These are phyloP conservation scores for Emydomyces testavorans DNA, from an alignment of 2,329 filamentous ascomycete genomes.

Conservation along the genomic window DNA sequence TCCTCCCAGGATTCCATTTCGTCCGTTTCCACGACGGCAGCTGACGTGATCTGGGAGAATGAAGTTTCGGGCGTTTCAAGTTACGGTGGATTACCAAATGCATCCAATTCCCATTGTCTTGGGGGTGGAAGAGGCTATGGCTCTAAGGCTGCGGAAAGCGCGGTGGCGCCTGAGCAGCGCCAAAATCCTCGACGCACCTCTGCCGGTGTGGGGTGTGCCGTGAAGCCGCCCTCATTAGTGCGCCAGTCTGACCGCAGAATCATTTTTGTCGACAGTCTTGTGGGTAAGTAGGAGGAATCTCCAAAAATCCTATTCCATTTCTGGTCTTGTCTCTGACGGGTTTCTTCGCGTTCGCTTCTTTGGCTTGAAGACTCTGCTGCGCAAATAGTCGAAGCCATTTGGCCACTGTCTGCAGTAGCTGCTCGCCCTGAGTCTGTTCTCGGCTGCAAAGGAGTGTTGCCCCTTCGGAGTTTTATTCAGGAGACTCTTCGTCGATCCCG, in stretches of 20 bases:
- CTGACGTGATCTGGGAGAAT: slow-evolving; percentile 41
- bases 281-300: slow-evolving; percentile 57
- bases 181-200: slow-evolving; percentile 46
- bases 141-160: slow-evolving; percentile 25
- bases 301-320: slow-evolving; percentile 29
- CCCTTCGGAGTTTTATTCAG: slow-evolving; percentile 90
- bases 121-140: slow-evolving; percentile 22
- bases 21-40: slow-evolving; percentile 50
- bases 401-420: slow-evolving; percentile 76
- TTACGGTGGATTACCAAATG: slow-evolving; percentile 16
- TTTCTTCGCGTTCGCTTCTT: slow-evolving; percentile 11
- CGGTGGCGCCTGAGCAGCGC: slow-evolving; percentile 33
- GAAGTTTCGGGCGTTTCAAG: slow-evolving; percentile 23
- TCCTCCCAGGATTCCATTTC: slow-evolving; percentile 60
- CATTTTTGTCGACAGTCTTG: slow-evolving; percentile 91
- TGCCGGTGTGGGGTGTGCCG: slow-evolving; percentile 45
- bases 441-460: slow-evolving; percentile 66
- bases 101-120: slow-evolving; percentile 19
- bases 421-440: slow-evolving; percentile 56
- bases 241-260: slow-evolving; percentile 86
- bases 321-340: slow-evolving; percentile 21
- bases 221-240: slow-evolving; percentile 61
- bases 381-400: slow-evolving; percentile 93
- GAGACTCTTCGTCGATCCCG: slow-evolving; percentile 89
- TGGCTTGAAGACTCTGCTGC: slow-evolving; percentile 72